These are phyloP conservation scores for Daldinia eschscholtzii DNA, from an alignment of 2,329 filamentous ascomycete genomes.

Conservation along the genomic window DNA sequence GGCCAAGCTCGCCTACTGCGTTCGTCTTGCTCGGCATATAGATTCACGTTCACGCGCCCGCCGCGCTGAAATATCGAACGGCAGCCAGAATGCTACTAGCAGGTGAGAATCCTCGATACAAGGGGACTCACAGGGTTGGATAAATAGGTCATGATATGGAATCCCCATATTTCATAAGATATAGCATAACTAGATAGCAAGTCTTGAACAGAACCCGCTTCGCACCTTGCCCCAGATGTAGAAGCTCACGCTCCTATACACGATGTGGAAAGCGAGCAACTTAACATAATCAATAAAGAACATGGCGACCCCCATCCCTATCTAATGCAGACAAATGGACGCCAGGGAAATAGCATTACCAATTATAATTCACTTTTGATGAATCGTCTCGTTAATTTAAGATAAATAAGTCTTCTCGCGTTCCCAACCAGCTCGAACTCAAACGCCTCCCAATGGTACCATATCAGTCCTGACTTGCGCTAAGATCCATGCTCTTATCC, in stretches of 20 bases:
- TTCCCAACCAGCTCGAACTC: constrained; percentile 15
- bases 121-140: no score
- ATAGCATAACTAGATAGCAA: neutral
- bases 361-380: constrained; percentile 32
- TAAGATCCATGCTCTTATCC: constrained; percentile 71
- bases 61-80: neutral
- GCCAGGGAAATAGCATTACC: constrained; percentile 9
- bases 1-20: no score
- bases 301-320: neutral
- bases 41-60: no score
- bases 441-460: constrained; percentile 28
- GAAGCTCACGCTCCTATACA: constrained; percentile 1
- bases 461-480: constrained; percentile 64
- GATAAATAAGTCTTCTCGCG: constrained; percentile 11
- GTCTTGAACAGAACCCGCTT: constrained; percentile 1
- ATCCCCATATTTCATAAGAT: neutral
- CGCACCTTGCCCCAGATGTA: neutral
- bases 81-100: neutral
- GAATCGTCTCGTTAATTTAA: constrained; percentile 25
- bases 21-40: no score
- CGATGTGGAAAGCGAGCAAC: neutral
- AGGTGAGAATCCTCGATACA: neutral
- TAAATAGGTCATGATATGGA: neutral
- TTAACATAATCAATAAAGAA: constrained; percentile 1
- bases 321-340: neutral